phyloP scores from a whole-genome alignment of 345 rosid genomes.

The Microcos paniculata region DNA sequence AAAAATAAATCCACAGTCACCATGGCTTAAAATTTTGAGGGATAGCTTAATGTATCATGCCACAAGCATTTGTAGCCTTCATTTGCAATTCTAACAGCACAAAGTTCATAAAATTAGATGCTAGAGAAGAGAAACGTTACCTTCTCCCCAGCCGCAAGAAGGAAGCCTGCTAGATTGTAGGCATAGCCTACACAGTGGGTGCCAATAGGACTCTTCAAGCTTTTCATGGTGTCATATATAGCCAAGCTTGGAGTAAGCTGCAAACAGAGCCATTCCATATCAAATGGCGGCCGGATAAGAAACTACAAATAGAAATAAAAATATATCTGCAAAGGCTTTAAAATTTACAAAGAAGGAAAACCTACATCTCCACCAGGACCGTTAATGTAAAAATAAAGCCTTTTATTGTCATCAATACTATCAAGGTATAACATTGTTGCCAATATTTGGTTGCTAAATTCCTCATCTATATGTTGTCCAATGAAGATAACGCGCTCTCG shows the following conservation, averaged over 20 bases:
- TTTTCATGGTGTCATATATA: slow-evolving; percentile 82
- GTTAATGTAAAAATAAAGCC: slow-evolving; percentile 62
- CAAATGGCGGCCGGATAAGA: slow-evolving; percentile 1
- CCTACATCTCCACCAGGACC: slow-evolving; percentile 95
- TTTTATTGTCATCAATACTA: slow-evolving; percentile 64
- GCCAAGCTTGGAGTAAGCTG: slow-evolving; percentile 88
- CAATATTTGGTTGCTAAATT: slow-evolving; percentile 85
- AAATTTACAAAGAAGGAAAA: slow-evolving; percentile 11
- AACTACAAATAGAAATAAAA: neutral
- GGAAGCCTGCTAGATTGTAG: slow-evolving; percentile 80
- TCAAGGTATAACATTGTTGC: slow-evolving; percentile 94
- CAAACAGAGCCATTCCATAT: slow-evolving; percentile 21
- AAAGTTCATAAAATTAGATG: neutral
- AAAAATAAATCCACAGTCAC: neutral
- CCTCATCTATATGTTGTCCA: slow-evolving; percentile 75
- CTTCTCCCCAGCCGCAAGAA: slow-evolving; percentile 91
- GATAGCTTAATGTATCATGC: neutral
- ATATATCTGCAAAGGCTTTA: neutral
- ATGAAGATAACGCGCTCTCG: slow-evolving; percentile 84
- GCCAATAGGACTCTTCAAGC: slow-evolving; percentile 75
- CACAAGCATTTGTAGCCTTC: neutral
- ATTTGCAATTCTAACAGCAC: neutral
- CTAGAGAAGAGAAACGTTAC: slow-evolving; percentile 29
- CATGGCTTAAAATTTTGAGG: neutral
- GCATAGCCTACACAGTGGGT: slow-evolving; percentile 81